Evolutionary conservation across 208 protist species (phyloP), one percentile per base, ranked within the genome.

Genomic region (Wallacemonas collosoma): DNA sequence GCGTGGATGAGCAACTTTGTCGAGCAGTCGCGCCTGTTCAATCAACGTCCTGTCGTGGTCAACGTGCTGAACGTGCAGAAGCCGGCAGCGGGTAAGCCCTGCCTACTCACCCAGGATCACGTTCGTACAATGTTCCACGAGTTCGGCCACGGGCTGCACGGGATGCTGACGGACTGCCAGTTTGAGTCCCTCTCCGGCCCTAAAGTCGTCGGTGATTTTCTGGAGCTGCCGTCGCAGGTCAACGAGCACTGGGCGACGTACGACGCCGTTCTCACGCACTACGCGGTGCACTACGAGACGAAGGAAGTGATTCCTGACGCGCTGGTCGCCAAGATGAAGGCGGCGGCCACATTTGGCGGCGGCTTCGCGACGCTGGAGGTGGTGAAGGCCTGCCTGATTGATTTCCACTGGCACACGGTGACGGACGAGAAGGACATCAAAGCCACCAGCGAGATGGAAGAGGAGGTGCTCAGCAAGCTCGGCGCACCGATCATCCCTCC

Each of bases 201-300:
- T 43, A 72, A 68, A 40, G 85, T 95, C 6, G 75, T 90, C 15
- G 87, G 90, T 73, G 90, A 95, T 71, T 90, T 89, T 63, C 81
- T 95, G 8, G 86, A 95, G 83, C 72, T 90, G 57, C 88, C 90
- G 4, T 93, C 88, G 54, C 90, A 95, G 81, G 78, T 94, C 55
- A 91, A 90, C 71, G 87, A 95, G 71, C 89, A 95, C 72, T 95
- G 86, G 87, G 80, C 79, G 17, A 83, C 77, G 45, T 70, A 88
- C 76, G 58, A 78, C 17, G 38, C 72, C 8, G 88, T 89, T n/a
- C 77, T 94, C 35, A 47, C 79, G 54, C 14, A 83, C 71, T 80
- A 93, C 66, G 89, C 82, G 6, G 38, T 80, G 11, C 89, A 95
- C 77, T 79, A 87, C 75, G 53, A 87, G 55, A 95, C 85, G 12